Evolutionary conservation across 2,329 filamentous ascomycete genomes (phyloP), one percentile per base, ranked within the genome.

Genomic region (Chaetothyriales sp.): DNA sequence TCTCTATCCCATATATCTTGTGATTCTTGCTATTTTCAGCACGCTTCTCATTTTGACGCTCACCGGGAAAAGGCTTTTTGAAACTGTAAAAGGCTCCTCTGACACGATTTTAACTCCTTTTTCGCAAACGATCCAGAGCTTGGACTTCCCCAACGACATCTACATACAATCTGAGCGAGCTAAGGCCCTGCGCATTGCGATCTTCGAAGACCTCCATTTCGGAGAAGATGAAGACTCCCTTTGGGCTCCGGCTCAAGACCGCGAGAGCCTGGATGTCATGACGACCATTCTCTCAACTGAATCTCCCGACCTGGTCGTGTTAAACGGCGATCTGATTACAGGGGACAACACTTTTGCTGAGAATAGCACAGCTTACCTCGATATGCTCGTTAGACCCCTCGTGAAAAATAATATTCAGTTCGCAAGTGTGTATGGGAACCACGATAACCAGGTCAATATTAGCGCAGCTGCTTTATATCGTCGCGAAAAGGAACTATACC

Each of bases 241-340:
- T 19, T 77, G 70, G 68, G 67, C 70, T 0, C 69, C 71, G 3
- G 66, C 69, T 28, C 74, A 77, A 53, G 82, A 86, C 62, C 60
- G 70, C 52, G 75, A 76, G 48, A 77, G 78, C 0, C 65, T 75
- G 3, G 57, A 65, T 3, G 78, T 84, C 0, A 77, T 86, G 58
- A 70, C 72, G 47, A 65, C 68, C 0, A 67, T 86, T 5, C 71
- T 86, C 1, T 70, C 78, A 36, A 64, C 62, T 0, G 81, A 85
- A 52, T 58, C 62, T 0, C 74, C 78, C 0, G 70, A 78, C 42
- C 69, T 86, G 0, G 80, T 83, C 0, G 76, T 86, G 0, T 64
- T 86, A 25, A 86, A 85, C 50, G 83, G 83, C 12, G 83, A 86
- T 58, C 69, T 86, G 2, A 80, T 84, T 50, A 83, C 81, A 0